Percentiles rank a stretch among this genome's conserved stretches.
These are phyloP conservation scores for Magnaporthiopsis incrustans DNA, from an alignment of 2,329 filamentous ascomycete genomes.

Conservation along the genomic window DNA sequence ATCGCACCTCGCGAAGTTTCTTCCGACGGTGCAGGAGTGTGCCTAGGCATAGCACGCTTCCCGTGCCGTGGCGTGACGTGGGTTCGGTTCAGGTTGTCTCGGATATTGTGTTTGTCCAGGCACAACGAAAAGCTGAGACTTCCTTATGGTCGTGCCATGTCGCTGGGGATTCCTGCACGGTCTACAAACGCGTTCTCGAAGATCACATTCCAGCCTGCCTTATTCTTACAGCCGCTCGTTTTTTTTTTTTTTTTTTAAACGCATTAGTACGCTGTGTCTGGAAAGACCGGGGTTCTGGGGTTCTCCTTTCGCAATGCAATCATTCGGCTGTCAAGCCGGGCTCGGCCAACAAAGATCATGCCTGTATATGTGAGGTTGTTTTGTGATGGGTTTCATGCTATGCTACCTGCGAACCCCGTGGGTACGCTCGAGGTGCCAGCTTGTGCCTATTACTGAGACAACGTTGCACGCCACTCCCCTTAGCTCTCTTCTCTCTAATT, in stretches of 20 bases:
- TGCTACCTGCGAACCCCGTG: no score
- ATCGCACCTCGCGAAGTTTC: constrained; percentile 27
- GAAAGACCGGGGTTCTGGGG: neutral
- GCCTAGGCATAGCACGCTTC: constrained; percentile 13
- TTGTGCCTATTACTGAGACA: neutral
- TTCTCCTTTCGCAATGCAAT: neutral
- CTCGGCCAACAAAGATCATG: neutral
- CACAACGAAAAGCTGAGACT: neutral
- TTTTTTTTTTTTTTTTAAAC: no score
- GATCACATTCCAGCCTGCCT: neutral
- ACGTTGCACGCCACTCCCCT: neutral
- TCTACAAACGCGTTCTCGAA: neutral
- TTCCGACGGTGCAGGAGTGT: constrained; percentile 27
- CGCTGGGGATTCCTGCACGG: neutral
- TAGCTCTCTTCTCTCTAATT: neutral
- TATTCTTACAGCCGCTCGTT: neutral
- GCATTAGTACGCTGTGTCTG: neutral
- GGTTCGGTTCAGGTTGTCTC: neutral
- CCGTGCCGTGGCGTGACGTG: neutral
- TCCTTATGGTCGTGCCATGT: neutral
- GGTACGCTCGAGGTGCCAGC: neutral
- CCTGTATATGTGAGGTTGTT: neutral
- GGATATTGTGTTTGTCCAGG: neutral
- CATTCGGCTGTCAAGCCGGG: neutral
- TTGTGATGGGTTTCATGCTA: neutral